Percentiles rank a stretch among this genome's conserved stretches.
These are phyloP conservation scores for Liquidambar formosana DNA, from an alignment of 164 flowering plant species.

Conservation along the genomic window DNA sequence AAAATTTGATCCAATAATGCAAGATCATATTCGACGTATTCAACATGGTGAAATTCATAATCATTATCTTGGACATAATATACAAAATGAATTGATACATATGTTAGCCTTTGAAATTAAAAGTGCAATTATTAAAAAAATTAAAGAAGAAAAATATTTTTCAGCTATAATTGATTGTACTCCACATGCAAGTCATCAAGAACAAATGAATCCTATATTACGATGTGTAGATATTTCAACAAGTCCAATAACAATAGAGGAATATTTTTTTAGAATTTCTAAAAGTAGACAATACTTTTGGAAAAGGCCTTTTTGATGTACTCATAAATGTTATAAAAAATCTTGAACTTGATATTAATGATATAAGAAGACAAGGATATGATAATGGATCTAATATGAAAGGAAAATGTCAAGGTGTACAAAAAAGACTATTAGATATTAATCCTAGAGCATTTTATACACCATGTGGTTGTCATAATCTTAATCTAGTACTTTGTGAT, in stretches of 20 bases:
- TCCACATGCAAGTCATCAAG: conserved; percentile 1
- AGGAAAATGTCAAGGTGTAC: neutral
- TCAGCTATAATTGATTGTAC: neutral
- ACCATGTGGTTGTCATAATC: conserved; percentile 13
- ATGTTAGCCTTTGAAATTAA: neutral
- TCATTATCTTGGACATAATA: conserved; percentile 1
- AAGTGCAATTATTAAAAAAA: neutral
- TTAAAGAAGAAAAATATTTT: neutral
- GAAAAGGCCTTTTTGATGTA: neutral
- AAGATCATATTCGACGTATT: neutral
- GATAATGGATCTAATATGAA: neutral
- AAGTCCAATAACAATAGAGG: neutral
- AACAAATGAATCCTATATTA: neutral
- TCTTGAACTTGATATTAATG: neutral
- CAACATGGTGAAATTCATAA: neutral
- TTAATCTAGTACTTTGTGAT: conserved; percentile 8
- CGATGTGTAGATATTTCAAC: conserved; percentile 3
- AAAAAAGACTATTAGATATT: neutral
- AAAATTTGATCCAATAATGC: conserved; percentile 3
- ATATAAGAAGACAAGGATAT: neutral
- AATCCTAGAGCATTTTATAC: conserved; percentile 1
- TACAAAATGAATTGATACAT: neutral
- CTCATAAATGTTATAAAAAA: neutral
- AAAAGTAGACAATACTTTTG: neutral
- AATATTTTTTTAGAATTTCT: neutral